Percentiles rank a stretch among this genome's conserved stretches.
Evolutionary conservation across 176 grass and related monocot genomes (phyloP).

Genomic region (Aegilops longissima): DNA sequence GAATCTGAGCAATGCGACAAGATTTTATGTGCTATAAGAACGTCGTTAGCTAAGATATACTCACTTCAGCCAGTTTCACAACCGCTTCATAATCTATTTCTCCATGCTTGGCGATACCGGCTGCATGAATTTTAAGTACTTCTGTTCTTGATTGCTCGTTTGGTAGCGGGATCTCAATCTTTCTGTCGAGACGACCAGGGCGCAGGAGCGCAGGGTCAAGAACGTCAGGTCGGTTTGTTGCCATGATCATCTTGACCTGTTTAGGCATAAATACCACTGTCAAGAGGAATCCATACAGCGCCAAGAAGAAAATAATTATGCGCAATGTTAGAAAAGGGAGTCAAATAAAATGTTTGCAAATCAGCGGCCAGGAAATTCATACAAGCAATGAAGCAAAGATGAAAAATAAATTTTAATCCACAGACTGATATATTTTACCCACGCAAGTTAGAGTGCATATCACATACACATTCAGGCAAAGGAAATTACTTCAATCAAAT

Average conservation of each 20-base stretch:
- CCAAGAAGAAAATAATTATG: background rate
- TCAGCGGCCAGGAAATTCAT: background rate
- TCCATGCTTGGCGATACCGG: conserved; percentile 95
- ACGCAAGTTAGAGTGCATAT: conserved; percentile 4
- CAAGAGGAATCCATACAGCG: background rate
- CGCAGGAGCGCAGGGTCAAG: conserved; percentile 91
- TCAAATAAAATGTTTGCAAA: background rate
- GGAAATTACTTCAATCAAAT: conserved; percentile 4
- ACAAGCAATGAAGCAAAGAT: background rate
- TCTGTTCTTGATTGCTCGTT: conserved; percentile 96
- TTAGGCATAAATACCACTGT: conserved; percentile 9
- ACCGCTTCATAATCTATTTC: conserved; percentile 99
- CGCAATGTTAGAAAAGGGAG: background rate
- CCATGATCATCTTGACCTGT: conserved; percentile 99
- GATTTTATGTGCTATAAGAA: background rate
- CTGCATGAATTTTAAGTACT: conserved; percentile 97
- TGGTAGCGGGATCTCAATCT: conserved; percentile 97
- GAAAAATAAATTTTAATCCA: background rate
- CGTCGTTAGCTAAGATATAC: background rate
- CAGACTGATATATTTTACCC: background rate
- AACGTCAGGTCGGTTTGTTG: conserved; percentile 95
- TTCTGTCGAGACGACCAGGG: conserved; percentile 87
- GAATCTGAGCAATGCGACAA: background rate
- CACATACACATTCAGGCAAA: background rate
- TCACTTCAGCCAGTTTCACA: conserved; percentile 91